Evolutionary conservation across 1,139 yeast species (phyloP), one percentile per base, ranked within the genome.

Genomic region (Zygoascus sp.): DNA sequence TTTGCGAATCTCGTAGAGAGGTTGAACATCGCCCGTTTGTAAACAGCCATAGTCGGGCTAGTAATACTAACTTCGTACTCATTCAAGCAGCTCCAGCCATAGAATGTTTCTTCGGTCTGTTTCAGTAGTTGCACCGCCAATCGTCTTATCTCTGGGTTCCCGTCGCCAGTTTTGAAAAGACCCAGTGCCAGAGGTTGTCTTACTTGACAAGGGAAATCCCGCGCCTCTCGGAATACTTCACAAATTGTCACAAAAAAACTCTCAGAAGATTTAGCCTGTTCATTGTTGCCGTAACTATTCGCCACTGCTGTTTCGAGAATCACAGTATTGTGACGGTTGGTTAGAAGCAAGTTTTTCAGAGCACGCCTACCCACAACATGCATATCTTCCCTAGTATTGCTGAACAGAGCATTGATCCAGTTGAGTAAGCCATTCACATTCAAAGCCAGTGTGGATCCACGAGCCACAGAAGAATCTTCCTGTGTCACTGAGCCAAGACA

Each of bases 401-500:
- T 70, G 47, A 89, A 74, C 25, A 89, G 68, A 1, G 88, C 73
- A 54, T 83, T 83, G 30, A 89, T 76, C 97, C 97, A 92, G 22
- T 75, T 71, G 65, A 89, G 72, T 32, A 89, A 69, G 0, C 79
- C 81, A 4, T 77, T 72, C 7, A 84, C 74, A 55, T 87, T 92
- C 65, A 89, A 87, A 0, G 90, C 79, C 58, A 83, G 69, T 0
- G 77, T 58, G 0, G 74, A 57, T 30, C 63, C 49, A 63, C 70
- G 42, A 51, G 55, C 36, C 46, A 65, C 62, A 13, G 49, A 40
- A 16, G 50, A 45, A 19, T 53, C 62, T 3, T 54, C 47, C 6
- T 61, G 54, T 2, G 53, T 47, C 13, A 67, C 50, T 1, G 66
- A 65, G 1, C 71, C 71, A 15, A 81, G 76, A 55, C 95, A 83